Evolutionary conservation across 306 rosid species (phyloP).

Genomic region (Erythrophleum fordii): DNA sequence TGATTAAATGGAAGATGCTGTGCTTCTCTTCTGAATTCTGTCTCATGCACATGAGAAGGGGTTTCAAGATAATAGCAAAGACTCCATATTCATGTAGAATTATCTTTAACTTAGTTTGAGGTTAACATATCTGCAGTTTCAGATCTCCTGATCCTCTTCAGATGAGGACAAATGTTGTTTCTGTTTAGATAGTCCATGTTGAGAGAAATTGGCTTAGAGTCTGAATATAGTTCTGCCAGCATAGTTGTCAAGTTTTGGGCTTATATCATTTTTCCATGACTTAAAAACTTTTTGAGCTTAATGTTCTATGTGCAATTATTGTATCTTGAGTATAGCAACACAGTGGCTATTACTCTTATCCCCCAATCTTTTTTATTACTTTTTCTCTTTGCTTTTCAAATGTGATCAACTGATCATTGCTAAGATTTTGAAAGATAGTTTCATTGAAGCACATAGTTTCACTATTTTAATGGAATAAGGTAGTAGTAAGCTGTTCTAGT

Average conservation of each 20-base stretch:
- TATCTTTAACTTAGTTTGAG: neutral
- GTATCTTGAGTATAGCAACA: neutral
- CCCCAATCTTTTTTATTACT: neutral
- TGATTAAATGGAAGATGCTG: conserved; percentile 17
- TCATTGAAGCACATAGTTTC: neutral
- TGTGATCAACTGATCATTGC: neutral
- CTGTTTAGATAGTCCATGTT: neutral
- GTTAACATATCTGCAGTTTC: neutral
- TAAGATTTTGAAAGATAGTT: conserved; percentile 13
- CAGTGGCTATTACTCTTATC: neutral
- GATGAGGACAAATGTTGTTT: neutral
- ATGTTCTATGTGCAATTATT: conserved; percentile 1
- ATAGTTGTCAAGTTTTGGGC: neutral
- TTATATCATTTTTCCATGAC: neutral
- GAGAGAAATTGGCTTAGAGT: conserved; percentile 3
- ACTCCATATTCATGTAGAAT: conserved; percentile 17
- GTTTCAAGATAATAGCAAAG: conserved; percentile 1
- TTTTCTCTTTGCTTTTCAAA: neutral
- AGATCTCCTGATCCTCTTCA: conserved; percentile 2
- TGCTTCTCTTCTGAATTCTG: neutral
- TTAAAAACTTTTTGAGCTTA: neutral
- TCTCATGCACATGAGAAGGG: conserved; percentile 3
- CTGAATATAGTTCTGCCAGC: neutral
- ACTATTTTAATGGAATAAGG: neutral
- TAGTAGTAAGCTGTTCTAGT: neutral